Base-by-base conservation (phyloP, 768 basidiomycete species). In the Tulasnella calospora region DNA sequence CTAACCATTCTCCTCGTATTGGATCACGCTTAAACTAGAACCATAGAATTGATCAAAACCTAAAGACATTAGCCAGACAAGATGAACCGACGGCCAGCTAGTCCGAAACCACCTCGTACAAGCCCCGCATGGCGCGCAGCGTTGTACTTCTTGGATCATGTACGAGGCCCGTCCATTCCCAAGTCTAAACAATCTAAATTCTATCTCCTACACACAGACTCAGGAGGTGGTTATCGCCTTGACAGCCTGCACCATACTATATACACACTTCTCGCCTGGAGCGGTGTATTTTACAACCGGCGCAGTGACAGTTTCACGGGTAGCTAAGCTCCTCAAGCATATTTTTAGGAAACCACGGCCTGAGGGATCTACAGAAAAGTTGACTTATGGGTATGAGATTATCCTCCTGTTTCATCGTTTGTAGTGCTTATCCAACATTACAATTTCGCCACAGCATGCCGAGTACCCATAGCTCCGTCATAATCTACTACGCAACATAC, bases 401-500 rank as follows among this genome's bases (percentile, higher is more conserved):
- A 51, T 71, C 23, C 4, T n/a, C 12, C 15, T 35, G n/a, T 3
- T 78, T 41, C 33, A 23, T 9, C 57, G 15, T 27, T 69, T 77
- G 44, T 8, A 23, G 12, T 2, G 21, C 73, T 72, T 1, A 46
- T 44, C 15, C 33, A 13, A 17, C 33, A 57, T 35, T 76, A 36
- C n/a, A 35, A 36, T 13, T 78, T 21, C 33, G 41, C 12, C 38
- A 21, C 19, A 78, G 76, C 69, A 78, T 78, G 76, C 76, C 76
- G 21, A 71, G 69, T 19, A 78, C 76, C 19, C 76, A 78, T 41
- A 78, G 76, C 46, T 44, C 76, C 41, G 69, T 55, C 69, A 78
- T 78, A 21, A 78, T 70, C 21, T 78, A 71, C 69, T 78, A 78
- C 41, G 76, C 71, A 0, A 78, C 76, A 70, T 78, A 78, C 23